These are phyloP conservation scores for Phyllosticta citriasiana DNA, from an alignment of 2,329 filamentous ascomycete species.

Conservation along the genomic window DNA sequence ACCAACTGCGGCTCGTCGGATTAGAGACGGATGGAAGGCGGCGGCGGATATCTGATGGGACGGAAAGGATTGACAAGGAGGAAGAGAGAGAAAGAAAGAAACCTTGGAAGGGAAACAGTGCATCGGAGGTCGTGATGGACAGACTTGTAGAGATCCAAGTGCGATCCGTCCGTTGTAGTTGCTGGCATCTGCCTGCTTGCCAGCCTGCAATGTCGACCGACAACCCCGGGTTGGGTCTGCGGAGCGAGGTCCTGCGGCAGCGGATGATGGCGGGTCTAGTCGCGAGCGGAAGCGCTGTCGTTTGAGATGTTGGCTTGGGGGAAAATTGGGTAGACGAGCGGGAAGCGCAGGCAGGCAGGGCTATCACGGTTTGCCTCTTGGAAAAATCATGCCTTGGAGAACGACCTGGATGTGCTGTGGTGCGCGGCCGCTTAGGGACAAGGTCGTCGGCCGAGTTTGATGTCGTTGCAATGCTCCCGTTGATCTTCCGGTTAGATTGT, in stretches of 20 bases:
- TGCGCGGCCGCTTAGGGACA: neutral
- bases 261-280: neutral
- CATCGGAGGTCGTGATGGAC: no score
- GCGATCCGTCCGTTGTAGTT: neutral
- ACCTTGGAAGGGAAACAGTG: no score
- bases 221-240: neutral
- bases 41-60: neutral
- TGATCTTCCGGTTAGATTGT: neutral
- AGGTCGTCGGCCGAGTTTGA: neutral
- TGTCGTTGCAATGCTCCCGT: neutral
- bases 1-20: neutral
- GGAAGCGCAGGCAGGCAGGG: neutral
- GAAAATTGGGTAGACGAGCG: neutral
- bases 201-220: neutral
- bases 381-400: neutral
- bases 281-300: neutral
- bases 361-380: neutral
- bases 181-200: neutral
- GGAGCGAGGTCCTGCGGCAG: neutral
- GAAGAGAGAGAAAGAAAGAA: neutral
- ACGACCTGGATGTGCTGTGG: neutral
- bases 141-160: neutral
- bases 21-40: neutral
- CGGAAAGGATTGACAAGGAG: neutral
- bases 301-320: neutral